Evolutionary conservation across 768 basidiomycete species (phyloP).

Genomic region (Hysterangium stoloniferum): DNA sequence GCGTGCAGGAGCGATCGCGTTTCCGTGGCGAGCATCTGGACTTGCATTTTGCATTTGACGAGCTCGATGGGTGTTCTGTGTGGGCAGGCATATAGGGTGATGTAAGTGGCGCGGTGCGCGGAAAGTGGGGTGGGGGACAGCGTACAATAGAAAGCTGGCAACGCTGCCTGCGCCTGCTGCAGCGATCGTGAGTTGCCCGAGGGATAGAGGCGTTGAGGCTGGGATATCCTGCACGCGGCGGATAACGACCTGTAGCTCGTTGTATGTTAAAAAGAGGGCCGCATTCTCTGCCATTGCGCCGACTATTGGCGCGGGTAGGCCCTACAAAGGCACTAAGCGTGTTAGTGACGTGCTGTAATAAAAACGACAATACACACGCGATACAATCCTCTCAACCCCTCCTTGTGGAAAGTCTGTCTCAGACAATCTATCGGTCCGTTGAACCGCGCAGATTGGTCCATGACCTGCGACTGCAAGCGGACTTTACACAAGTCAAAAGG

Average conservation of each 20-base stretch:
- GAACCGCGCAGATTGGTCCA: slow-evolving; percentile 64
- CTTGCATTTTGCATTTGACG: slow-evolving; percentile 97
- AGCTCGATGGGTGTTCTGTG: slow-evolving; percentile 86
- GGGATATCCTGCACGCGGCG: slow-evolving; percentile 33
- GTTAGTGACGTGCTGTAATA: background rate
- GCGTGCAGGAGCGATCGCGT: slow-evolving; percentile 15
- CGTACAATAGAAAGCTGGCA: slow-evolving; percentile 83
- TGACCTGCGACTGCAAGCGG: slow-evolving; percentile 83
- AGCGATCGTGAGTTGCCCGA: slow-evolving; percentile 68
- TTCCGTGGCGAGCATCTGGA: slow-evolving; percentile 62
- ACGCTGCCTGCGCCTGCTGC: slow-evolving; percentile 82
- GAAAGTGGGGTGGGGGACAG: too few relatives aligned
- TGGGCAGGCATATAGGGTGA: background rate
- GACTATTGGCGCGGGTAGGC: slow-evolving; percentile 82
- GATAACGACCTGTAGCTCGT: slow-evolving; percentile 59
- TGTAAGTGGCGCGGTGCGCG: background rate
- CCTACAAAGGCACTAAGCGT: slow-evolving; percentile 36
- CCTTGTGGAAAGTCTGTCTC: slow-evolving; percentile 66
- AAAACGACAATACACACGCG: slow-evolving; percentile 44
- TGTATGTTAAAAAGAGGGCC: slow-evolving; percentile 78
- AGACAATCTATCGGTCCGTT: slow-evolving; percentile 86
- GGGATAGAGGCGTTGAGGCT: slow-evolving; percentile 36
- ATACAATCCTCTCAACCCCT: slow-evolving; percentile 82
- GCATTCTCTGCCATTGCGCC: slow-evolving; percentile 95
- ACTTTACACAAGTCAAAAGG: slow-evolving; percentile 96